Percentiles rank a stretch among this genome's conserved stretches.
These are phyloP conservation scores for Candolleomyces aberdarensis DNA, from an alignment of 768 basidiomycete genomes.

Conservation along the genomic window DNA sequence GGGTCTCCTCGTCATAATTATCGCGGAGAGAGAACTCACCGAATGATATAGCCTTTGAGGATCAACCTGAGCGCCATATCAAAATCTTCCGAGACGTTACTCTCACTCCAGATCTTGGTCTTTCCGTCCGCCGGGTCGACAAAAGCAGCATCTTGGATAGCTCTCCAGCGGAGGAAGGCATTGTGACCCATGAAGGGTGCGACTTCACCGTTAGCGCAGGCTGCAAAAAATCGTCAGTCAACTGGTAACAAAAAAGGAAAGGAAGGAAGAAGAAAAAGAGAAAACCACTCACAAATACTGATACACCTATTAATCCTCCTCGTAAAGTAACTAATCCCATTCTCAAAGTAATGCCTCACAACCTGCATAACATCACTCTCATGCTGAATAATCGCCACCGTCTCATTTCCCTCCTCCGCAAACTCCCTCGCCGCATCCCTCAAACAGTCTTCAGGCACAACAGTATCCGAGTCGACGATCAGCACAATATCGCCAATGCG, in stretches of 20 bases:
- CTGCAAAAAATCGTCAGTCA: constrained; percentile 33
- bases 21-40: constrained; percentile 29
- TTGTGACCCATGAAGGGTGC: constrained; percentile 85
- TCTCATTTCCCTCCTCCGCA: constrained; percentile 62
- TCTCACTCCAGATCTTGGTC: constrained; percentile 75
- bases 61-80: constrained; percentile 72
- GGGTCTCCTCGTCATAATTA: no score
- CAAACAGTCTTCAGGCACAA: constrained; percentile 82
- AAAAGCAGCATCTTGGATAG: constrained; percentile 81
- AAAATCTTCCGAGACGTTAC: constrained; percentile 80
- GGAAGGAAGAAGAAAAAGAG: constrained; percentile 18
- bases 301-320: constrained; percentile 72
- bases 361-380: constrained; percentile 87
- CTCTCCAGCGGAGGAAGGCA: constrained; percentile 81
- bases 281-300: constrained; percentile 57
- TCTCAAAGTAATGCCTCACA: constrained; percentile 86
- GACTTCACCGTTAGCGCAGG: constrained; percentile 77
- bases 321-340: constrained; percentile 83
- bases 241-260: neutral
- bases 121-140: constrained; percentile 61
- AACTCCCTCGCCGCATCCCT: constrained; percentile 86
- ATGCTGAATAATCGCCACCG: constrained; percentile 85
- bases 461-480: constrained; percentile 74
- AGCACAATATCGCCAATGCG: constrained; percentile 77
- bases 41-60: constrained; percentile 62